phyloP scores from a whole-genome alignment of 352 stramenopile genomes.

The Bremia lactucae region DNA sequence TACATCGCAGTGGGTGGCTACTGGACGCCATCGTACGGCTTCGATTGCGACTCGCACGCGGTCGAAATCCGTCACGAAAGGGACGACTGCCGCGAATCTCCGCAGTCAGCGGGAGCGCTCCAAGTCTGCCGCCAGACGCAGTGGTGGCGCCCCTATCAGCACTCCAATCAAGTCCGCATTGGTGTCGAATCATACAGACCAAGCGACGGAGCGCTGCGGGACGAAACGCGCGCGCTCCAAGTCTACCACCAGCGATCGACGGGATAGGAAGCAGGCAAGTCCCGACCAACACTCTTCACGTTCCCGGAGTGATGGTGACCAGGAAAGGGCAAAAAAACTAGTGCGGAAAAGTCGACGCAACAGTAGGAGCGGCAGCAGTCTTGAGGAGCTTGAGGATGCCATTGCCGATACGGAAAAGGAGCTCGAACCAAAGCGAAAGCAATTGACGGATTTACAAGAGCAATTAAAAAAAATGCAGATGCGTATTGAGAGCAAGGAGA shows the following conservation, averaged over 20 bases:
- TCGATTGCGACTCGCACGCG: constrained; percentile 21
- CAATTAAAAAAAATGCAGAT: constrained; percentile 26
- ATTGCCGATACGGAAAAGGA: constrained; percentile 36
- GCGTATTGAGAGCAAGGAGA: constrained; percentile 38
- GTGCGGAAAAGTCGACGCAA: constrained; percentile 7
- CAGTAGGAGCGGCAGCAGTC: constrained; percentile 16
- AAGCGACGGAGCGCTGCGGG: constrained; percentile 1
- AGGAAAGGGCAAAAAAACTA: constrained; percentile 8
- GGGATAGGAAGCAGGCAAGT: constrained; percentile 8
- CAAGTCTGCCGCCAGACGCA: constrained; percentile 27
- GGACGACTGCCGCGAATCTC: constrained; percentile 11
- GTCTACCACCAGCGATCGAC: constrained; percentile 6
- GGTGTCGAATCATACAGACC: not conserved
- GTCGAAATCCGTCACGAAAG: constrained; percentile 32
- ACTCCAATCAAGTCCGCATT: not conserved
- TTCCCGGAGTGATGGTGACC: constrained; percentile 5
- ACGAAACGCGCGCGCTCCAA: constrained; percentile 18
- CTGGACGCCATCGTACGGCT: constrained; percentile 4
- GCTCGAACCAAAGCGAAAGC: constrained; percentile 31
- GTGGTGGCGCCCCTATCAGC: constrained; percentile 3
- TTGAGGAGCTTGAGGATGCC: constrained; percentile 38
- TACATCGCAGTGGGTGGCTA: not conserved
- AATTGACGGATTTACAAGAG: constrained; percentile 30
- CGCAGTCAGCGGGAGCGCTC: constrained; percentile 18
- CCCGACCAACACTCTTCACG: constrained; percentile 3